Percentiles rank a stretch among this genome's conserved stretches.
Conservation (phyloP, 108 stramenopile species). For the Nannochloropsis salina region DNA sequence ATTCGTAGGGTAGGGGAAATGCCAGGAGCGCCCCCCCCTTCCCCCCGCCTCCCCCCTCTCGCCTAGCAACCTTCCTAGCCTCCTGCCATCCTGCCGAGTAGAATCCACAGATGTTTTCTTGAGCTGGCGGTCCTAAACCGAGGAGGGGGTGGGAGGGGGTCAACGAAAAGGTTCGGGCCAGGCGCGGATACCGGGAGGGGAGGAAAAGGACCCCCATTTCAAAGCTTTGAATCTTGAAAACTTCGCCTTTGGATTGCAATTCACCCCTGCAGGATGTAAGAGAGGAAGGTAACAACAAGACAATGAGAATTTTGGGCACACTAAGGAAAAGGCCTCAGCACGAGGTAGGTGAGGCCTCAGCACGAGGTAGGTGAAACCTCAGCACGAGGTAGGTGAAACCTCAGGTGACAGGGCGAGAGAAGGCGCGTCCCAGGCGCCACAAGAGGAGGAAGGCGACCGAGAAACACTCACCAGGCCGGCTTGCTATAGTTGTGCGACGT, state of each 20-base stretch:
- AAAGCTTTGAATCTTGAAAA: constrained; percentile 12
- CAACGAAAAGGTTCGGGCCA: not conserved
- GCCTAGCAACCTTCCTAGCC: not conserved
- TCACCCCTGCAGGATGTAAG: not conserved
- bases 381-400: not conserved
- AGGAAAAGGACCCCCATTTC: constrained; percentile 17
- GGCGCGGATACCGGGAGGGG: not conserved
- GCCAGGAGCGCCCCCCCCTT: not conserved
- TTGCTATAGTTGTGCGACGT: not conserved
- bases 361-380: too few relatives aligned
- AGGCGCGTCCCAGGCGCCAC: too few relatives aligned
- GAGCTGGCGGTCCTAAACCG: not conserved
- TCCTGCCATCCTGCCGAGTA: not conserved
- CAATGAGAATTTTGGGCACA: not conserved
- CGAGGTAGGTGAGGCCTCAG: too few relatives aligned
- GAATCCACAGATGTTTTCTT: not conserved
- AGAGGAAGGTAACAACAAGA: not conserved
- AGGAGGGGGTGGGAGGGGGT: not conserved
- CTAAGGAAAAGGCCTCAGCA: too few relatives aligned
- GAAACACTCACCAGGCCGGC: not conserved
- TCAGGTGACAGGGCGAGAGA: not conserved
- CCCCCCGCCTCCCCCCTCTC: not conserved
- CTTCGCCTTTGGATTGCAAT: not conserved
- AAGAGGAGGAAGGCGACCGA: not conserved
- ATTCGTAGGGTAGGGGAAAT: not conserved